Percentiles rank a stretch among this genome's conserved stretches.
phyloP scores from a whole-genome alignment of 495 filamentous ascomycete species.

The Hypoxylon cercidicola region DNA sequence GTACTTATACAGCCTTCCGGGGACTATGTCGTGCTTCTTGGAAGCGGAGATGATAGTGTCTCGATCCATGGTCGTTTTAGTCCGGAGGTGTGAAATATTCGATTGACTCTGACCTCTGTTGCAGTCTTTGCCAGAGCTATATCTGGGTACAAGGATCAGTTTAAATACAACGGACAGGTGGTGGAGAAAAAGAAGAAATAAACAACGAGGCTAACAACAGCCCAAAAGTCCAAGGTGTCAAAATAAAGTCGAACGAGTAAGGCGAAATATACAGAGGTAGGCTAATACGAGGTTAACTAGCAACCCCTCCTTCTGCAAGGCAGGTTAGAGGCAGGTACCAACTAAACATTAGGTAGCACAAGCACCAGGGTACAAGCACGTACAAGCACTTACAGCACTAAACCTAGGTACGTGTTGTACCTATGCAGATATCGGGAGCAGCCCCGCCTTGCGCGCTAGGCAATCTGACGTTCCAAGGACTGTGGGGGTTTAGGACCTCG shows the following conservation, averaged over 20 bases:
- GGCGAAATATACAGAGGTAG: too few species aligned
- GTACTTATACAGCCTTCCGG: slow-evolving; percentile 83
- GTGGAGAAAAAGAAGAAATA: not conserved
- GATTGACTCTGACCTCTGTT: not conserved
- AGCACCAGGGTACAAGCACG: too few species aligned
- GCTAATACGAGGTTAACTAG: not conserved
- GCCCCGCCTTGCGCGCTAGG: slow-evolving; percentile 20
- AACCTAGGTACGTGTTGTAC: too few species aligned
- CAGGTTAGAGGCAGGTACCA: too few species aligned
- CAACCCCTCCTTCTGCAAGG: not conserved
- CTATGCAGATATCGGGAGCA: not conserved
- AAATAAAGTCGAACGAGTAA: too few species aligned
- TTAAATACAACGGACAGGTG: not conserved
- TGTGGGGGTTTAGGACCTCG: slow-evolving; percentile 9
- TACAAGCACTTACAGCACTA: too few species aligned
- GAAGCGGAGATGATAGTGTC: slow-evolving; percentile 67
- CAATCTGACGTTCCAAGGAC: slow-evolving; percentile 35
- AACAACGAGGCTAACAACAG: not conserved
- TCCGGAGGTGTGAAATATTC: slow-evolving; percentile 5
- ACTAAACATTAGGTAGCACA: too few species aligned
- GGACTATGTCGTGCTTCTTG: slow-evolving; percentile 73
- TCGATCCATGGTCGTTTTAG: slow-evolving; percentile 42
- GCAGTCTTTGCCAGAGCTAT: not conserved
- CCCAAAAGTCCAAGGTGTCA: not conserved
- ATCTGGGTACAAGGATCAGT: not conserved